phyloP scores from a whole-genome alignment of 495 filamentous ascomycete genomes.

The Neurospora terricola region DNA sequence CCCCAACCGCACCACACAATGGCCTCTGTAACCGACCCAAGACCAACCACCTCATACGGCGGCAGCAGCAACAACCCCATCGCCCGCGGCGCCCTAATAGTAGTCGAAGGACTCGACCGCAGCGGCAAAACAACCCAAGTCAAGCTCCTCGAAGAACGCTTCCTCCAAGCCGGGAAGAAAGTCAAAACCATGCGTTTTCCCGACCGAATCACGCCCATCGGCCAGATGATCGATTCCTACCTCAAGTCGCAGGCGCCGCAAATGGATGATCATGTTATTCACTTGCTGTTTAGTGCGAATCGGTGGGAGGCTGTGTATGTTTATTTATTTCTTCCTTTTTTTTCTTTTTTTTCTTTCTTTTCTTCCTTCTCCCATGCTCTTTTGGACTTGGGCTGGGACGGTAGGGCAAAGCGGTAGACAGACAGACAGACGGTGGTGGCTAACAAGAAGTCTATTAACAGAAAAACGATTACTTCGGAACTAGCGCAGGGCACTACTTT shows the following conservation, averaged over 20 bases:
- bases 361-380: too few relatives aligned
- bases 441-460: slow-evolving; percentile 9
- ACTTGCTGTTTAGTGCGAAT: slow-evolving; percentile 92
- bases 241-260: slow-evolving; percentile 61
- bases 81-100: slow-evolving; percentile 64
- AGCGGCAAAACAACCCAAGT: slow-evolving; percentile 96
- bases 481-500: slow-evolving; percentile 60
- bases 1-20: not conserved
- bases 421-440: too few relatives aligned
- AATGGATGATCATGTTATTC: slow-evolving; percentile 85
- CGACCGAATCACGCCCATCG: slow-evolving; percentile 87
- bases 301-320: slow-evolving; percentile 75
- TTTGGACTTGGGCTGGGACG: too few relatives aligned
- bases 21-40: not conserved
- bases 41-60: not conserved
- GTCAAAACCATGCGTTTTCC: slow-evolving; percentile 75
- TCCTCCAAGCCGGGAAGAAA: slow-evolving; percentile 42
- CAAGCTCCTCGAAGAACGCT: slow-evolving; percentile 56
- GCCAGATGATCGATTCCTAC: slow-evolving; percentile 81
- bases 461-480: slow-evolving; percentile 48
- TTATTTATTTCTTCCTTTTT: not conserved
- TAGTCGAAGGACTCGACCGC: slow-evolving; percentile 89
- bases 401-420: too few relatives aligned
- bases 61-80: not conserved
- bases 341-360: not conserved